A percentile compares a stretch with the other conserved stretches of the same genome.
phyloP scores from a whole-genome alignment of 768 basidiomycete species.

The Russula griseocarnosa region DNA sequence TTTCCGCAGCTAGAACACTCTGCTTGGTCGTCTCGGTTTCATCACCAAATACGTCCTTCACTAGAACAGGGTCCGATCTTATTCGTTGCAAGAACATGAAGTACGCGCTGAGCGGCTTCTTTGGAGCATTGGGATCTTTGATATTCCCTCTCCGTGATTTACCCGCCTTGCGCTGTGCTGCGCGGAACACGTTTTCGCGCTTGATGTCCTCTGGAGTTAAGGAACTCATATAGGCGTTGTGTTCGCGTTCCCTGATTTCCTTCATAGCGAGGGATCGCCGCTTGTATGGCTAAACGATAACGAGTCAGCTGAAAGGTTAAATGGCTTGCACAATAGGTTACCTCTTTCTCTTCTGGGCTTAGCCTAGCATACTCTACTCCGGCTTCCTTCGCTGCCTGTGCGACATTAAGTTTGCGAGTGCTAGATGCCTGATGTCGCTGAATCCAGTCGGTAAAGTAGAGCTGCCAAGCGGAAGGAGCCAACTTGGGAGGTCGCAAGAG shows the following conservation, averaged over 20 bases:
- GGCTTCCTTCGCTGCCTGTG: constrained; percentile 92
- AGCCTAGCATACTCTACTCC: constrained; percentile 84
- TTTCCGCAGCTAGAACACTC: constrained; percentile 87
- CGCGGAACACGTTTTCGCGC: constrained; percentile 85
- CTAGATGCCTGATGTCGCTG: constrained; percentile 77
- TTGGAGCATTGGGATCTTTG: constrained; percentile 95
- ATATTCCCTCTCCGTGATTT: constrained; percentile 91
- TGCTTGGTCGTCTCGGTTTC: constrained; percentile 94
- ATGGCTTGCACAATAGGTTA: constrained; percentile 36
- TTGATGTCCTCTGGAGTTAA: constrained; percentile 93
- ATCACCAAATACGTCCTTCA: constrained; percentile 77
- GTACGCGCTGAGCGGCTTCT: constrained; percentile 91
- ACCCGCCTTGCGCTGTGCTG: constrained; percentile 89
- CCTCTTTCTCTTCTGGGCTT: constrained; percentile 79
- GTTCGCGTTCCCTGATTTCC: constrained; percentile 77
- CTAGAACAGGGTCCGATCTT: constrained; percentile 70
- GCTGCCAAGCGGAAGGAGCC: constrained; percentile 92
- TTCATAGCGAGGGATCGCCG: constrained; percentile 80
- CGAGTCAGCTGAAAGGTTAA: constrained; percentile 25
- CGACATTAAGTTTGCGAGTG: constrained; percentile 86
- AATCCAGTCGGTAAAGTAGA: constrained; percentile 95
- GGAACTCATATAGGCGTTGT: constrained; percentile 79
- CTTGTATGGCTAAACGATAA: constrained; percentile 66
- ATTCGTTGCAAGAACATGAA: constrained; percentile 95
- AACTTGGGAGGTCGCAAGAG: constrained; percentile 82